Percentiles rank a stretch among this genome's conserved stretches.
phyloP scores from a whole-genome alignment of 148 eudicot species.

The Rhododendron griersonianum region DNA sequence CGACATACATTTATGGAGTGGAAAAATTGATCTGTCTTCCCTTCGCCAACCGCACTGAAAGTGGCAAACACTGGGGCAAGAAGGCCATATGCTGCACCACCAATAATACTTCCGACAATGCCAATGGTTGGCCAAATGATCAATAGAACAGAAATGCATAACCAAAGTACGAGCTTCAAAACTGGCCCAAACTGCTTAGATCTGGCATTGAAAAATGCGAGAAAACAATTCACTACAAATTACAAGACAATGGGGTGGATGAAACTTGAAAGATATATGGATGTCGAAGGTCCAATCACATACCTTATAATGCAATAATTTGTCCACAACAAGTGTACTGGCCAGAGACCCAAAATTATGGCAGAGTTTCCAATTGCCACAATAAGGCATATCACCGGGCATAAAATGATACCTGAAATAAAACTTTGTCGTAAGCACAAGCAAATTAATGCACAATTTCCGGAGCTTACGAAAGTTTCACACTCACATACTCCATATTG shows the following conservation, averaged over 20 bases:
- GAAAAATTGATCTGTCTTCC: slow-evolving; percentile 55
- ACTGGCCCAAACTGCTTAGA: slow-evolving; percentile 77
- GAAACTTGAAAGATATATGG: background rate
- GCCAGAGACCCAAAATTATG: slow-evolving; percentile 85
- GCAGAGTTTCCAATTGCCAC: slow-evolving; percentile 58
- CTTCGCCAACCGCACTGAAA: slow-evolving; percentile 80
- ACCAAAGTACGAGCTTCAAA: slow-evolving; percentile 65
- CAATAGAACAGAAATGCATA: slow-evolving; percentile 34
- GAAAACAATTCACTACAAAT: background rate
- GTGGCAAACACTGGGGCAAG: slow-evolving; percentile 87
- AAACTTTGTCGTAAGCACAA: background rate
- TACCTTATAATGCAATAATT: slow-evolving; percentile 66
- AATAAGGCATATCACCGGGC: slow-evolving; percentile 61
- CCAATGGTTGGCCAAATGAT: slow-evolving; percentile 68
- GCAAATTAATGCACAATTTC: background rate
- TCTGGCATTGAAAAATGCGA: slow-evolving; percentile 35
- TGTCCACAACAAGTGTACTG: slow-evolving; percentile 64
- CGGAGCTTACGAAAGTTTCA: background rate
- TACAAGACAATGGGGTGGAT: background rate
- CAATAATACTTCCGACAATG: slow-evolving; percentile 47
- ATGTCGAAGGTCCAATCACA: slow-evolving; percentile 2
- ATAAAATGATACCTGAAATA: slow-evolving; percentile 65
- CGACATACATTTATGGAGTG: slow-evolving; percentile 66
- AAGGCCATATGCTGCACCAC: slow-evolving; percentile 75
- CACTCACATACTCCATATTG: background rate